Evolutionary conservation across 1,284 basidiomycete genomes (phyloP).

Genomic region (Exobasidium rhododendri): DNA sequence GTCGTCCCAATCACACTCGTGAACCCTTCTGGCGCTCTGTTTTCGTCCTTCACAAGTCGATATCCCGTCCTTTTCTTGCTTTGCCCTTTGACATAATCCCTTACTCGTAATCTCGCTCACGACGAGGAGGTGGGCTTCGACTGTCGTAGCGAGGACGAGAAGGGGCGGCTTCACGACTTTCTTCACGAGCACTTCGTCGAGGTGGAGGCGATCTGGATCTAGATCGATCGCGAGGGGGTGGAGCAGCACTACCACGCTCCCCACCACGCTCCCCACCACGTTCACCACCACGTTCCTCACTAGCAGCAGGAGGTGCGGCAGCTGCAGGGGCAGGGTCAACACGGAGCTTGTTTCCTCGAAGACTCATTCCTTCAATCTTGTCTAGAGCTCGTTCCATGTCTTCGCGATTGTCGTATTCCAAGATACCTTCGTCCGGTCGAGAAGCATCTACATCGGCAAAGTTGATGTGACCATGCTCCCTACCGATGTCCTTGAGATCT

Average conservation of each 20-base stretch:
- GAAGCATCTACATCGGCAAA: conserved; percentile 50
- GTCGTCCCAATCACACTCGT: too few relatives aligned
- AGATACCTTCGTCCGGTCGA: conserved; percentile 50
- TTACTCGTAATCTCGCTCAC: conserved; percentile 32
- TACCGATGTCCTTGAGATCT: conserved; percentile 94
- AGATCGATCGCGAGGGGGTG: conserved; percentile 18
- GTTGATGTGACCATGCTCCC: conserved; percentile 68
- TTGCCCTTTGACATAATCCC: too few relatives aligned
- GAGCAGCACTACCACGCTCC: neutral
- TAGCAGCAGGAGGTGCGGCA: neutral
- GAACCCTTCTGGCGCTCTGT: too few relatives aligned
- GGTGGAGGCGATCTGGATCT: conserved; percentile 1
- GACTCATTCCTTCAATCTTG: conserved; percentile 51
- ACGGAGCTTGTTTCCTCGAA: conserved; percentile 49
- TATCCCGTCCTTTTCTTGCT: too few relatives aligned
- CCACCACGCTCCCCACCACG: neutral
- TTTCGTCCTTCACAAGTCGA: too few relatives aligned
- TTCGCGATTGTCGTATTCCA: conserved; percentile 53
- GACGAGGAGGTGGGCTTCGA: conserved; percentile 34
- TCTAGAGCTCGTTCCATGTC: conserved; percentile 51
- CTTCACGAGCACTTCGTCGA: conserved; percentile 19
- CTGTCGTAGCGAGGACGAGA: conserved; percentile 36
- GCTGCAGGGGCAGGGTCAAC: conserved; percentile 40
- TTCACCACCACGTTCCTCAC: conserved; percentile 2
- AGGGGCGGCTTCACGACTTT: conserved; percentile 37